A percentile compares a stretch with the other conserved stretches of the same genome.
Conservation (phyloP, 352 stramenopile genomes). For the Globisporangium radiosum region DNA sequence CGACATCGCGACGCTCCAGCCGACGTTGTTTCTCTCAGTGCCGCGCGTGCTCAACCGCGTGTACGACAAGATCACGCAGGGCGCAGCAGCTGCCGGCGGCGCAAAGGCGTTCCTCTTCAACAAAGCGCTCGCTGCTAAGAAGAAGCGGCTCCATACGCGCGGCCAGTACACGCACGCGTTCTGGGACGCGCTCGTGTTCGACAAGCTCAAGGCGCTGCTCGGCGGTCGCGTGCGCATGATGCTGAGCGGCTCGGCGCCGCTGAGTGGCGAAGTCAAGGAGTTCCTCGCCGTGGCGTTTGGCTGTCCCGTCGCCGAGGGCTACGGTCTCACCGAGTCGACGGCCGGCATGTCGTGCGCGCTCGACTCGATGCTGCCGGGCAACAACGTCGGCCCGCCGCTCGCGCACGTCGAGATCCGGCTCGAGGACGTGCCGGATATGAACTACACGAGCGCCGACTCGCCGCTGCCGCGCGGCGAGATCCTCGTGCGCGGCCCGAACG, state of each 20-base stretch:
- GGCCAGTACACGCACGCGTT: conserved; percentile 52
- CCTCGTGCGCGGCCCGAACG: conserved; percentile 75
- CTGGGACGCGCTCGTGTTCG: conserved; percentile 94
- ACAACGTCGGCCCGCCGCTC: conserved; percentile 90
- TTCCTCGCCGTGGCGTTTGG: conserved; percentile 93
- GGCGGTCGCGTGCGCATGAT: conserved; percentile 89
- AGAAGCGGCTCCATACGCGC: conserved; percentile 11
- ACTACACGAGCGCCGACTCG: conserved; percentile 76
- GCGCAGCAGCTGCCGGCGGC: conserved; percentile 66
- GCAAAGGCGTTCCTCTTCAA: conserved; percentile 89
- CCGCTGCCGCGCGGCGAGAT: conserved; percentile 73
- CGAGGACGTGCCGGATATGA: conserved; percentile 95
- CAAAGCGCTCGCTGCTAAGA: conserved; percentile 76
- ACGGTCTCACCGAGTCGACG: conserved; percentile 91
- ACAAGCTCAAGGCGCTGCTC: conserved; percentile 90
- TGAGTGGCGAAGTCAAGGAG: conserved; percentile 89
- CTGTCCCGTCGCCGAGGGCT: conserved; percentile 89
- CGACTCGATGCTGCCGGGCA: conserved; percentile 33
- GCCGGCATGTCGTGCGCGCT: conserved; percentile 29
- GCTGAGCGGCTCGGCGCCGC: conserved; percentile 90
- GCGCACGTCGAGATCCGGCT: conserved; percentile 88
- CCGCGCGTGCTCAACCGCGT: conserved; percentile 95
- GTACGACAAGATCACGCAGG: conserved; percentile 89
- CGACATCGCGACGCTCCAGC: conserved; percentile 86
- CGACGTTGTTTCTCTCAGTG: conserved; percentile 89